Evolutionary conservation across 148 eudicot genomes (phyloP).

Genomic region (Vaccinium darrowii): DNA sequence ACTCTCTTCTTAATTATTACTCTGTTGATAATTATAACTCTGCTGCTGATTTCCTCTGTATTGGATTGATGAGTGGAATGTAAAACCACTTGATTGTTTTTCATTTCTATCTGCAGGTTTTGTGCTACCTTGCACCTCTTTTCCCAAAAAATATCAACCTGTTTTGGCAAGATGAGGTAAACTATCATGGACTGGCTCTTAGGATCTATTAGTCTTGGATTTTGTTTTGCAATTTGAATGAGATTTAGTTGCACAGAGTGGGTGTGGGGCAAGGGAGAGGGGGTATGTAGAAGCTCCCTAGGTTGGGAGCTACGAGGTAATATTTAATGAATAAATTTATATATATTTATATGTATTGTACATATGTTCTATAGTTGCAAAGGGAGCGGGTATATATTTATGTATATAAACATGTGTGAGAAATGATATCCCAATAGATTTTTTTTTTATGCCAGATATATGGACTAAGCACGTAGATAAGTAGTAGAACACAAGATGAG

Average conservation of each 20-base stretch:
- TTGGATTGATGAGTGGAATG: background rate
- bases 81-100: conserved; percentile 7
- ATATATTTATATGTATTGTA: too few species aligned
- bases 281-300: too few species aligned
- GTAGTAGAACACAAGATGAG: too few species aligned
- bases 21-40: background rate
- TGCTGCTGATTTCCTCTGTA: background rate
- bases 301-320: too few species aligned
- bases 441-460: too few species aligned
- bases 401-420: too few species aligned
- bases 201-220: conserved; percentile 10
- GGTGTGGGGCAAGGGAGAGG: too few species aligned
- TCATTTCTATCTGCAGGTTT: conserved; percentile 53
- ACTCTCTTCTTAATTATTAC: background rate
- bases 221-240: background rate
- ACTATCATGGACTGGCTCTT: conserved; percentile 12
- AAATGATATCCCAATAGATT: too few species aligned
- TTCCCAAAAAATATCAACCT: conserved; percentile 80
- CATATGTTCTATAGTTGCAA: too few species aligned
- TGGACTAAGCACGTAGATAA: too few species aligned
- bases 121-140: conserved; percentile 75
- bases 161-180: conserved; percentile 99
- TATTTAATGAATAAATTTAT: too few species aligned
- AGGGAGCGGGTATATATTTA: too few species aligned
- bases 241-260: background rate